A percentile compares a stretch with the other conserved stretches of the same genome.
Conservation (phyloP, 345 rosid species). For the Ceriops decandra region DNA sequence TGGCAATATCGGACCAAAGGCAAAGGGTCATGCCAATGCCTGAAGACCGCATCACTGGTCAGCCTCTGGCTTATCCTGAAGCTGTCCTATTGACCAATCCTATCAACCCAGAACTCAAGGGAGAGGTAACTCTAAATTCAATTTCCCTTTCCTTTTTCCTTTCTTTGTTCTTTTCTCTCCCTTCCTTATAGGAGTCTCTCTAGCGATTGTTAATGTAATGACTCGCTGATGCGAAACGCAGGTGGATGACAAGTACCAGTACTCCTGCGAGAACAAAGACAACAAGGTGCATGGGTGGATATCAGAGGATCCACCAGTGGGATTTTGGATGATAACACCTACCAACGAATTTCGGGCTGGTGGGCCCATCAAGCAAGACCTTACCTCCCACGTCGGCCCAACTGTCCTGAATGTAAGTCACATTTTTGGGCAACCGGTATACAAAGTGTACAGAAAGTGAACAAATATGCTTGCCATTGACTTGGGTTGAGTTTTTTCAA, state of each 20-base stretch:
- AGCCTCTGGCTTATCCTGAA: slow-evolving; percentile 65
- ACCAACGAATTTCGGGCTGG: slow-evolving; percentile 54
- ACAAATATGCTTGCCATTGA: too few relatives aligned
- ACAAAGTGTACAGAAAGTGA: too few relatives aligned
- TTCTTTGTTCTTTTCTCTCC: neutral
- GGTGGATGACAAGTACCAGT: slow-evolving; percentile 92
- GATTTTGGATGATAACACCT: slow-evolving; percentile 89
- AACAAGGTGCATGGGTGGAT: slow-evolving; percentile 81
- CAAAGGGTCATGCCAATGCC: slow-evolving; percentile 72
- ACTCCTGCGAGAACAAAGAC: slow-evolving; percentile 50
- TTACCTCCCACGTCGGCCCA: slow-evolving; percentile 78
- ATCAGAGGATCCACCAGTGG: slow-evolving; percentile 39
- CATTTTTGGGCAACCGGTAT: neutral
- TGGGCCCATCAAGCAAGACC: slow-evolving; percentile 78
- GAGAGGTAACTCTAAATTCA: slow-evolving; percentile 49
- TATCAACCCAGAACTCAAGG: slow-evolving; percentile 46
- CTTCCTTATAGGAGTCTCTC: too few relatives aligned
- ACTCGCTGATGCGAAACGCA: slow-evolving; percentile 14
- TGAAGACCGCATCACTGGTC: slow-evolving; percentile 44
- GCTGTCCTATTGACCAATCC: slow-evolving; percentile 82
- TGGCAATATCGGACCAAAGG: slow-evolving; percentile 68
- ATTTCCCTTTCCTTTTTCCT: neutral
- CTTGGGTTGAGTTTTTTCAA: too few relatives aligned
- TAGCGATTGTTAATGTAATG: too few relatives aligned
- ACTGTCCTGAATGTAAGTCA: slow-evolving; percentile 48